These are phyloP conservation scores for Pichia norvegensis DNA, from an alignment of 1,139 yeast species.

Conservation along the genomic window DNA sequence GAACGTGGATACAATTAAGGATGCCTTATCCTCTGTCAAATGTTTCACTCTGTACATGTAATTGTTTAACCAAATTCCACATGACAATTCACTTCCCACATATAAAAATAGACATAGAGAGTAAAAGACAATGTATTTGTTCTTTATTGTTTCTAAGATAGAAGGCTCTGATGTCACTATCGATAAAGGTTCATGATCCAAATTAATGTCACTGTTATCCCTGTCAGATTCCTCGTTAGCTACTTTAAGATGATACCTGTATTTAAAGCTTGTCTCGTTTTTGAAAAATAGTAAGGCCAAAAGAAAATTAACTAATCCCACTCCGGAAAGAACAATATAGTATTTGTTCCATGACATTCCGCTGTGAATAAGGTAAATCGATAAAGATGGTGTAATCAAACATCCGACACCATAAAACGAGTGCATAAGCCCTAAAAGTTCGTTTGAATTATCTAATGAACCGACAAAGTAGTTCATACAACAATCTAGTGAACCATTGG, in stretches of 20 bases:
- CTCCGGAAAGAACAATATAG: slow-evolving; percentile 33
- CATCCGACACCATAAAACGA: slow-evolving; percentile 66
- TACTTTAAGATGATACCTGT: slow-evolving; percentile 30
- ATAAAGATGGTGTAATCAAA: slow-evolving; percentile 48
- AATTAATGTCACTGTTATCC: background rate
- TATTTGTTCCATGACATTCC: slow-evolving; percentile 40
- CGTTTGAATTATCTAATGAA: slow-evolving; percentile 47
- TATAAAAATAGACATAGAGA: slow-evolving; percentile 48
- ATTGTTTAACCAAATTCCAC: slow-evolving; percentile 63
- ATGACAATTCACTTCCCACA: slow-evolving; percentile 61
- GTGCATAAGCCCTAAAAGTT: slow-evolving; percentile 57
- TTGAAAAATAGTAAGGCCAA: slow-evolving; percentile 32
- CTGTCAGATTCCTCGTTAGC: slow-evolving; percentile 5
- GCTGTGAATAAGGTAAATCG: slow-evolving; percentile 20
- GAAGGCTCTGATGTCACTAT: slow-evolving; percentile 14
- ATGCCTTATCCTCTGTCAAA: slow-evolving; percentile 39
- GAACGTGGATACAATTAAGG: slow-evolving; percentile 54
- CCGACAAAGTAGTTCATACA: slow-evolving; percentile 55
- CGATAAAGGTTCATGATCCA: background rate
- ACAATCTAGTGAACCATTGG: slow-evolving; percentile 57
- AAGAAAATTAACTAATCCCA: slow-evolving; percentile 27
- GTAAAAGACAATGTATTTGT: slow-evolving; percentile 41
- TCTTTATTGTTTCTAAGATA: slow-evolving; percentile 33
- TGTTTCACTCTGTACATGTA: slow-evolving; percentile 45
- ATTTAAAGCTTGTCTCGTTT: slow-evolving; percentile 50